Evolutionary conservation across 73 alveolate genomes (phyloP).

Genomic region (Paramecium sonneborni): DNA sequence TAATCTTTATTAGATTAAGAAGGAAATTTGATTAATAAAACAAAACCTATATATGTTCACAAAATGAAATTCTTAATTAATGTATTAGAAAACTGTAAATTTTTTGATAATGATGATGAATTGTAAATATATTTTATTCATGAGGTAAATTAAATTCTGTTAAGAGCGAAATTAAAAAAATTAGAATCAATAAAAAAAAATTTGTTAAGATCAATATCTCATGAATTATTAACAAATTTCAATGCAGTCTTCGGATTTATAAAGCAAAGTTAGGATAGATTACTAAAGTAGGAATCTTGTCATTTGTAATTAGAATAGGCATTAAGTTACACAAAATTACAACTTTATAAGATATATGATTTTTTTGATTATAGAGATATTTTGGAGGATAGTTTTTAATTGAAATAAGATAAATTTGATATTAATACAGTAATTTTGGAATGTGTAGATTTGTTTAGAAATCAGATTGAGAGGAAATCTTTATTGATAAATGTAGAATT

Average conservation of each 20-base stretch:
- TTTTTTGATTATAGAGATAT: conserved; percentile 14
- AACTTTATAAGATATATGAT: neutral
- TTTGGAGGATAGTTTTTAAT: neutral
- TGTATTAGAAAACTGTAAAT: neutral
- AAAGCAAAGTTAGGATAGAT: neutral
- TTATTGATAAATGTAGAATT: neutral
- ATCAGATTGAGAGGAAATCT: neutral
- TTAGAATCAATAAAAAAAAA: conserved; percentile 33
- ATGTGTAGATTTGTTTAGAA: neutral
- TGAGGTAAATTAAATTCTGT: neutral
- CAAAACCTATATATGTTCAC: neutral
- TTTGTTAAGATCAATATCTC: neutral
- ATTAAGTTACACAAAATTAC: neutral
- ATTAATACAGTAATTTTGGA: neutral
- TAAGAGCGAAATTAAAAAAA: neutral
- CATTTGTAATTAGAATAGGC: neutral
- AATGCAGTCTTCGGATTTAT: neutral
- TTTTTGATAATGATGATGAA: conserved; percentile 12
- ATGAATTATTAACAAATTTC: neutral
- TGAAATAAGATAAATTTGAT: neutral
- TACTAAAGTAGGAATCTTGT: neutral
- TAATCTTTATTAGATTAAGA: neutral
- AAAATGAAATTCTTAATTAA: conserved; percentile 23
- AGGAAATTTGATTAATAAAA: neutral
- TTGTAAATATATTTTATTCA: neutral